Evolutionary conservation across 176 grass and related monocot genomes (phyloP), one percentile per base, ranked within the genome.

Genomic region (Cenchrus americanus): DNA sequence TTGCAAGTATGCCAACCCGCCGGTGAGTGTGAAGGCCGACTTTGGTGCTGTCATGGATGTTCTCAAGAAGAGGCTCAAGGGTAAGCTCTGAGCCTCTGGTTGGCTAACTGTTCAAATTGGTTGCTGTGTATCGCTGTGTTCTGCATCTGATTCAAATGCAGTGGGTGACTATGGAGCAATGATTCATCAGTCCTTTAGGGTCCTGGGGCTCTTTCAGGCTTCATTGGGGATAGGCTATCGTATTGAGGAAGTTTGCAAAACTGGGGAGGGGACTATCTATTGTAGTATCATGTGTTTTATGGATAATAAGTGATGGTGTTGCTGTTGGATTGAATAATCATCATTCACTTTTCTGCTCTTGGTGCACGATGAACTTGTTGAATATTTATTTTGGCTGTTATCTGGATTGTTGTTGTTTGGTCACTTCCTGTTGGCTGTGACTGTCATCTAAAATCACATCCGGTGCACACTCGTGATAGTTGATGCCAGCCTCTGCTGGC

Each of bases 41-140:
- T 99, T 99, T 0, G 93, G 96, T 12, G 87, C 96, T 0, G 87
- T 96, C 85, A 99, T 96, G 96, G 96, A 99, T 66, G 96, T 96
- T 3, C 87, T 99, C 46, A 85, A 87, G 87, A 99, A 92, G 74
- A 94, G 84, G 86, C 93, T 99, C 73, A 80, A 99, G 62, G 93
- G 87, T 71, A 96, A 92, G 70, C 61, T 92, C 34, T 93, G 73
- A 91, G 89, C 32, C 19, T 78, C 21, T 52, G 51, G 43, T 23
- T 32, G 22, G 57, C 24, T 59, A 82, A 68, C 30, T 9, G 5
- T 17, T 76, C 4, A 58, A 49, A 62, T 67, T 61, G 58, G 55
- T 79, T 89, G 7, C 40, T 76, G 71, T 27, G 13, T 41, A 21
- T 63, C 79, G 3, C 80, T 86, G 30, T 58, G 75, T 66, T 81